These are phyloP conservation scores for Exophiala calicioides DNA, from an alignment of 2,329 filamentous ascomycete species.

Conservation along the genomic window DNA sequence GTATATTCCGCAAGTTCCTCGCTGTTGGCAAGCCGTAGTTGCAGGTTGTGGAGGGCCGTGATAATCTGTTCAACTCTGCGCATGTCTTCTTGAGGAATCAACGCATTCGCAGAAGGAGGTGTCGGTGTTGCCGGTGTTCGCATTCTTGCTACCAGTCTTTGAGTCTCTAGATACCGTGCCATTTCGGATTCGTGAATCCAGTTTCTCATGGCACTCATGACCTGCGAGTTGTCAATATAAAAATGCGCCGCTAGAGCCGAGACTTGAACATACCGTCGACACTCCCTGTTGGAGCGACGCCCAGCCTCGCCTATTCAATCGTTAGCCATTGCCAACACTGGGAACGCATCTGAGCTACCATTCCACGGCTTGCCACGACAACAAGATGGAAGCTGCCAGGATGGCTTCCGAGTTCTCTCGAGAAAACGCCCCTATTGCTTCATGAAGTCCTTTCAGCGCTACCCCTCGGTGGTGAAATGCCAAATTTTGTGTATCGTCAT, in stretches of 20 bases:
- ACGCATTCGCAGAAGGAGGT: conserved; percentile 33
- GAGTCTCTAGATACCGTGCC: conserved; percentile 44
- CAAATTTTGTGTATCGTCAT: conserved; percentile 80
- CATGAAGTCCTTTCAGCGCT: conserved; percentile 83
- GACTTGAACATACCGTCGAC: conserved; percentile 67
- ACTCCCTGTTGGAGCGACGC: conserved; percentile 89
- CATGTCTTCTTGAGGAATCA: conserved; percentile 59
- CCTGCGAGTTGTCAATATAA: conserved; percentile 48
- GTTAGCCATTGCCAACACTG: conserved; percentile 38
- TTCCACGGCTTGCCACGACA: conserved; percentile 95
- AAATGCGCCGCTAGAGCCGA: background rate
- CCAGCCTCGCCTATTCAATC: conserved; percentile 76
- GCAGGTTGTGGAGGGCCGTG: conserved; percentile 58
- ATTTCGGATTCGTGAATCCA: conserved; percentile 85
- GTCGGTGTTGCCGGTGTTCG: conserved; percentile 39
- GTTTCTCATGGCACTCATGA: conserved; percentile 85
- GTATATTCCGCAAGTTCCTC: conserved; percentile 69
- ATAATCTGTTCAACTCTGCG: conserved; percentile 67
- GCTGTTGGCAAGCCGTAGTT: conserved; percentile 67
- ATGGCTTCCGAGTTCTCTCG: conserved; percentile 86
- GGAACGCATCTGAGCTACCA: conserved; percentile 67
- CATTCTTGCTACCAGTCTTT: conserved; percentile 40
- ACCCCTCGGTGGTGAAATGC: conserved; percentile 85
- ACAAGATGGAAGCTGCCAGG: conserved; percentile 82
- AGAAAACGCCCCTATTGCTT: conserved; percentile 82